Base-by-base conservation (phyloP, 306 rosid genomes). In the Hylodesmum podocarpum region DNA sequence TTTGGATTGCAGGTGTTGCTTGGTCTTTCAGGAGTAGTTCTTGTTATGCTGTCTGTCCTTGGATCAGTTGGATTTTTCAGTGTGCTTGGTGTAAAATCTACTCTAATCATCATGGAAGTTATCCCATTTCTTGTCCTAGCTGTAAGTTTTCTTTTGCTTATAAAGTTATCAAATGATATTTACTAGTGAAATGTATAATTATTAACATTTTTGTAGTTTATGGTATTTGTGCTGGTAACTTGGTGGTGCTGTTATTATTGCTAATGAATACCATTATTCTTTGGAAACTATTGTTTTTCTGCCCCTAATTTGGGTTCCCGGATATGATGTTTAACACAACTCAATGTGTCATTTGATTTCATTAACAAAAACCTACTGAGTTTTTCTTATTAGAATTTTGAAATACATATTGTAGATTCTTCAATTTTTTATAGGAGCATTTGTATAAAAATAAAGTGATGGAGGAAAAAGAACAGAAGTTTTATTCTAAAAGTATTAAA, bases 51-150 rank as follows among this genome's bases (percentile, higher is more conserved):
- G 72, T 95, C 99, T 50, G 96, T 95, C 83, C 92, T 95, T 61
- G 99, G 89, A 78, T 95, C 99, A 25, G 97, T 91, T 75, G 99
- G 97, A 53, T 83, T 87, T 80, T 95, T 95, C 77, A 95, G 99
- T 77, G 96, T 93, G 1, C 77, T 92, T 74, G 99, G 99, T 71
- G 94, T 90, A 40, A 91, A 95, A 83, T 95, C 99, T 55, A 95
- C 99, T 58, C 83, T 95, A 41, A 92, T 95, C 87, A 95, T 95
- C 70, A 92, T 95, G 97, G 97, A 95, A 92, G 99, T 95, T 75
- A 95, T 95, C 70, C 99, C 99, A 25, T 95, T 95, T 85, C 99
- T 95, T 84, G 96, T 95, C 82, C 88, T 95, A 53, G 99, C 99
- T 66, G 99, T 95, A 88, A 90, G 97, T 90, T 84, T 78, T 77